A percentile compares a stretch with the other conserved stretches of the same genome.
phyloP scores from a whole-genome alignment of 208 protist species.

The Strigomonas culicis region DNA sequence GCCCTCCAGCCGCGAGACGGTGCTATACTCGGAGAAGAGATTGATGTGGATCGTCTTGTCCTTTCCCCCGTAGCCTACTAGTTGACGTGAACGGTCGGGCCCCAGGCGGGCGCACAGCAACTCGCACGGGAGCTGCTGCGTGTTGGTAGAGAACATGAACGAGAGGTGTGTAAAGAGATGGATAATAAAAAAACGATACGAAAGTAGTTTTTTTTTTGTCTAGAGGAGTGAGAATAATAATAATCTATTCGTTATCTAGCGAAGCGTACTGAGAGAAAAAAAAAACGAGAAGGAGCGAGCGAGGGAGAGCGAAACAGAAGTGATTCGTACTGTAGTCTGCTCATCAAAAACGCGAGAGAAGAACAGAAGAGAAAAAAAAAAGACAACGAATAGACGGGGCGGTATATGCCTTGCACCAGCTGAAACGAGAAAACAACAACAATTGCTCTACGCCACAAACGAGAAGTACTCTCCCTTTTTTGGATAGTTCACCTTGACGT shows the following conservation, averaged over 20 bases:
- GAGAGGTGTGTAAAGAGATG: slow-evolving; percentile 14
- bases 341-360: background rate
- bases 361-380: slow-evolving; percentile 12
- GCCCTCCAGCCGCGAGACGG: slow-evolving; percentile 50
- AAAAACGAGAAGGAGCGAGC: background rate
- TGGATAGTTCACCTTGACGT: slow-evolving; percentile 27
- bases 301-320: background rate
- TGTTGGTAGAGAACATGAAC: slow-evolving; percentile 25
- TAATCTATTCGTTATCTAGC: background rate
- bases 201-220: slow-evolving; percentile 12
- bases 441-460: too few relatives aligned
- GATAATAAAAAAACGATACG: background rate
- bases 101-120: slow-evolving; percentile 54
- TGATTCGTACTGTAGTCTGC: background rate
- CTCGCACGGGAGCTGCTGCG: slow-evolving; percentile 61
- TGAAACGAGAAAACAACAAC: too few relatives aligned
- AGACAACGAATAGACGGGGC: background rate
- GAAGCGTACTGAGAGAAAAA: too few relatives aligned
- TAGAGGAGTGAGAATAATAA: background rate
- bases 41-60: slow-evolving; percentile 60
- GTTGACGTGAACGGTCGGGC: slow-evolving; percentile 42
- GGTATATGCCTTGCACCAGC: too few relatives aligned
- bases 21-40: slow-evolving; percentile 52
- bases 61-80: slow-evolving; percentile 63
- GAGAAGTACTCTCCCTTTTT: slow-evolving; percentile 40